Evolutionary conservation across 2,329 filamentous ascomycete genomes (phyloP), one percentile per base, ranked within the genome.

Genomic region (Simplicillium sp.): DNA sequence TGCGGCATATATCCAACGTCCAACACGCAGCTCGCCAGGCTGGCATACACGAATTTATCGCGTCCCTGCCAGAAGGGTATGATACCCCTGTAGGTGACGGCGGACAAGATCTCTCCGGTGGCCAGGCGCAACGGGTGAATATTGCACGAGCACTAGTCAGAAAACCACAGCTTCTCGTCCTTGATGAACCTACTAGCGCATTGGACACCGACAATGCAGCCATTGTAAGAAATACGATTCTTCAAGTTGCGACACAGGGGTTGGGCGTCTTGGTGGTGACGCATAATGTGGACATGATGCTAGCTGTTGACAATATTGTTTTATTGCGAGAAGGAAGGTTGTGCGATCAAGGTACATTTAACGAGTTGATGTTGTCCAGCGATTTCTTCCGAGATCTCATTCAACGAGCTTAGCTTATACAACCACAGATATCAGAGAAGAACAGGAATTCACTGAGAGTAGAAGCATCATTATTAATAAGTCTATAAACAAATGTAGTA

Each of bases 101-200:
- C 4, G 86, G 87, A 0, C 71, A 82, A 14, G 65, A 72, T 0
- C 60, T 96, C 0, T 88, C 82, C 0, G 87, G 87, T 0, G 90
- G 90, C 0, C 89, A 96, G 57, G 77, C 82, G 1, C 89, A 96
- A 56, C 73, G 87, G 1, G 60, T 96, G 2, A 81, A 80, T 15
- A 88, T 96, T 45, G 87, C 89, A 0, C 71, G 89, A 2, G 87
- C 88, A 0, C 66, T 96, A 0, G 72, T 84, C 0, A 73, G 87
- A 0, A 66, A 71, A 12, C 88, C 88, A 0, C 70, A 73, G 33
- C 66, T 96, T 2, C 63, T 96, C 13, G 73, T 96, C 2, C 64
- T 96, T 2, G 90, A 97, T 51, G 89, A 96, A 62, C 86, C 88
- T 1, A 96, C 89, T 0, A 85, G 80, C 18, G 82, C 84, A 1